Conservation (phyloP, 2,329 filamentous ascomycete species). For the Talaromyces sp. region DNA sequence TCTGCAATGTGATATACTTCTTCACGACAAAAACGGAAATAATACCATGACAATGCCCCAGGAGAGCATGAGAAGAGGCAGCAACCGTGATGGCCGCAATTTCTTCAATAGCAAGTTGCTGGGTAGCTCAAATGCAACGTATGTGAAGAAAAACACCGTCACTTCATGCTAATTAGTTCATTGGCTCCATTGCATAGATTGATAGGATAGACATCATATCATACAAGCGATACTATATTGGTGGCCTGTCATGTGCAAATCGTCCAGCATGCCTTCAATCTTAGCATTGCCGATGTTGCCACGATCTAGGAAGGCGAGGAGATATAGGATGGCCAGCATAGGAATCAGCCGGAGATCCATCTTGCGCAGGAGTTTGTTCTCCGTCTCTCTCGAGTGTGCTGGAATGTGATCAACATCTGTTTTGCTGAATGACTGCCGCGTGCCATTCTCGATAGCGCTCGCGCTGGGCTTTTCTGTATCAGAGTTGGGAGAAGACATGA, state of each 20-base stretch:
- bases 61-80: conserved; percentile 34
- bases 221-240: conserved; percentile 25
- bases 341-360: conserved; percentile 33
- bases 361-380: conserved; percentile 33
- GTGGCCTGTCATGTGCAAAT: conserved; percentile 40
- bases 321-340: conserved; percentile 37
- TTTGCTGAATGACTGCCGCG: background rate
- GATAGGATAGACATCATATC: background rate
- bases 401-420: background rate
- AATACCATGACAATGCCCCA: conserved; percentile 46
- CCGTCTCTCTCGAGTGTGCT: conserved; percentile 13
- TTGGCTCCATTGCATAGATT: conserved; percentile 15
- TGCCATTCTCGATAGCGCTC: conserved; percentile 1
- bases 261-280: conserved; percentile 50
- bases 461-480: conserved; percentile 5
- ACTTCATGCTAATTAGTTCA: conserved; percentile 39
- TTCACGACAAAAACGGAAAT: too few species aligned
- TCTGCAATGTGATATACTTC: background rate
- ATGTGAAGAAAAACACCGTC: conserved; percentile 51
- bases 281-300: conserved; percentile 52
- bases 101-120: conserved; percentile 43
- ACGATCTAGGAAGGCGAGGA: conserved; percentile 45
- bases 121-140: conserved; percentile 39
- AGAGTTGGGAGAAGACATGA: background rate
- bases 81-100: conserved; percentile 38